Conservation (phyloP, 352 stramenopile genomes). For the Globisporangium carolinianum region DNA sequence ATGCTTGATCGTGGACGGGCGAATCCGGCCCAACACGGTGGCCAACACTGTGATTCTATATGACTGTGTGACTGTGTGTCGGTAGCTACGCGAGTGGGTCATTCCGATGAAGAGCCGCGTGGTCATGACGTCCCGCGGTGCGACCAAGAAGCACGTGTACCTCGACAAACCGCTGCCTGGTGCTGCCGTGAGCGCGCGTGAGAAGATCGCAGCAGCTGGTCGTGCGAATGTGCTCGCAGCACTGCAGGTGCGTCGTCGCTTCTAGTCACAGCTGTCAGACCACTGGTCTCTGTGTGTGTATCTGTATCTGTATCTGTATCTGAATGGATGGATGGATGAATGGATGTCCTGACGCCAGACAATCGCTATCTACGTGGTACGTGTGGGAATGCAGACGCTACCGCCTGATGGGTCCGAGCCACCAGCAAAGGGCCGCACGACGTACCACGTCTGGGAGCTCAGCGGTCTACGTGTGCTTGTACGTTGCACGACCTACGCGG, state of each 20-base stretch:
- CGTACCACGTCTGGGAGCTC: slow-evolving; percentile 69
- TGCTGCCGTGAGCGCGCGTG: slow-evolving; percentile 19
- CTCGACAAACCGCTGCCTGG: slow-evolving; percentile 40
- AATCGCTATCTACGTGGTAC: too few relatives aligned
- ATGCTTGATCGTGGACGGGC: not conserved
- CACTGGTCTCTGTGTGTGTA: not conserved
- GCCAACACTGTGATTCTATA: not conserved
- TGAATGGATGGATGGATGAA: not conserved
- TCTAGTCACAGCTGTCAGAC: not conserved
- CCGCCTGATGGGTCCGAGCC: not conserved
- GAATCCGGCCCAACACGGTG: too few relatives aligned
- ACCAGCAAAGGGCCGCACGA: slow-evolving; percentile 9
- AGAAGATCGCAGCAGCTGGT: slow-evolving; percentile 24
- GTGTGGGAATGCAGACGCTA: too few relatives aligned
- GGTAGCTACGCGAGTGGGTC: slow-evolving; percentile 33
- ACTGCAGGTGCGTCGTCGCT: slow-evolving; percentile 19
- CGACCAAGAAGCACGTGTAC: slow-evolving; percentile 41
- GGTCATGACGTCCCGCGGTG: slow-evolving; percentile 18
- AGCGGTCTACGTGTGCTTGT: slow-evolving; percentile 49
- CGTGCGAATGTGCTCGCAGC: slow-evolving; percentile 17
- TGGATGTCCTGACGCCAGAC: too few relatives aligned
- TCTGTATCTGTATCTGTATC: not conserved
- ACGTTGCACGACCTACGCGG: slow-evolving; percentile 35
- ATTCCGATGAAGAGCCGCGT: slow-evolving; percentile 54
- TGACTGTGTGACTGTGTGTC: not conserved